Evolutionary conservation across 2,329 filamentous ascomycete genomes (phyloP), one percentile per base, ranked within the genome.

Genomic region (Verticillium tricorpus): DNA sequence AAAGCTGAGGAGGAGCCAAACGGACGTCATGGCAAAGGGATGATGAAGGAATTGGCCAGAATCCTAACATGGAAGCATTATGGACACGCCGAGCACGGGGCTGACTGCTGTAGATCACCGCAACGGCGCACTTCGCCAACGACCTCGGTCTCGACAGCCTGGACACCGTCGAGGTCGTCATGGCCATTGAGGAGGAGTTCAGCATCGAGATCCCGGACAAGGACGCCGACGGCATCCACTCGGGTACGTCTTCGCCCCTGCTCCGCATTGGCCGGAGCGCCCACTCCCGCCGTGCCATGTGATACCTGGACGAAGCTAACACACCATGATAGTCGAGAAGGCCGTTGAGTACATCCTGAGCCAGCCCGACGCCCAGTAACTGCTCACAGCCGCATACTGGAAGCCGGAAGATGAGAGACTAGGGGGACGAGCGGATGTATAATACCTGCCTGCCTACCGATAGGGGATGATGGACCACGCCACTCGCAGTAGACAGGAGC

Each of bases 111-210:
- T 65, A 98, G 94, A 92, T 99, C 76, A 92, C 88, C 73, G 80
- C 86, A 66, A 84, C 82, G 60, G 89, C 94, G 63, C 93, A 98
- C 86, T 99, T 99, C 81, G 86, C 92, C 75, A 98, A 97, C 78
- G 94, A 99, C 80, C 90, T 99, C 67, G 95, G 93, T 68, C 84
- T 99, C 72, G 95, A 99, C 83, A 96, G 91, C 81, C 86, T 99
- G 78, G 95, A 99, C 78, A 97, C 95, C 67, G 95, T 99, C 67
- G 95, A 99, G 85, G 95, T 99, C 69, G 95, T 99, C 72, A 99
- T 99, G 95, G 95, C 95, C 69, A 98, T 99, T 80, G 95, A 99
- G 86, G 95, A 99, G 89, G 83, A 88, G 73, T 87, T 88, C 74
- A 86, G 92, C 89, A 95, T 97, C 77, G 93, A 97, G 86, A 97